Evolutionary conservation across 1,139 yeast genomes (phyloP), one percentile per base, ranked within the genome.

Genomic region (Candida glucosophila): DNA sequence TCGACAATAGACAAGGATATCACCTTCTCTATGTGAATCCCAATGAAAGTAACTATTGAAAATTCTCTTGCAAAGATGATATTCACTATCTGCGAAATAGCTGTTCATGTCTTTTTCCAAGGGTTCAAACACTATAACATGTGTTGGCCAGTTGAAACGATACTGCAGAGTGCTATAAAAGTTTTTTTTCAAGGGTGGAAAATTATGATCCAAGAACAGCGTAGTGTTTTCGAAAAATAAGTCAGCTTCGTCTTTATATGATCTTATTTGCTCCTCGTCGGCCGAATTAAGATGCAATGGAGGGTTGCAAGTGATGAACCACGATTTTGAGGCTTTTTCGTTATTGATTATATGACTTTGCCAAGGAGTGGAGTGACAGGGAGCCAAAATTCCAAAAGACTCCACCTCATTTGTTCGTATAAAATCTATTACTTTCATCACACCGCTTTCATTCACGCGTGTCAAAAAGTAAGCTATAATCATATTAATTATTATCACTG

Each of bases 311-410:
- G 95, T 75, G 20, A 92, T 58, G 32, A 79, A 78, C 95, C 95
- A 82, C 2, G 58, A 40, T 2, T 30, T 51, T 4, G 52, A 10
- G 12, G 18, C 47, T 4, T 72, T 49, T 11, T 64, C 66, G 5
- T 56, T 49, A 14, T 80, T 54, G 42, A 86, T 95, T 22, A 92
- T 52, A 42, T 80, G 76, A 19, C 93, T 73, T 44, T 85, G 95
- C 79, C 94, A 83, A 3, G 98, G 98, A 0, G 97, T 88, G 0
- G 97, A 88, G 49, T 92, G 98, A 43, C 98, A 92, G 0, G 99
- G 98, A 46, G 88, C 83, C 12, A 92, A 49, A 37, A 90, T 79
- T 1, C 95, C 94, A 22, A 86, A 57, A 3, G 80, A 66, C 1
- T 50, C 36, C 4, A 72, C 59, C 2, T 46, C 39, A 8, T 66